Evolutionary conservation across 2,329 filamentous ascomycete species (phyloP).

Genomic region (Amauroascus niger): DNA sequence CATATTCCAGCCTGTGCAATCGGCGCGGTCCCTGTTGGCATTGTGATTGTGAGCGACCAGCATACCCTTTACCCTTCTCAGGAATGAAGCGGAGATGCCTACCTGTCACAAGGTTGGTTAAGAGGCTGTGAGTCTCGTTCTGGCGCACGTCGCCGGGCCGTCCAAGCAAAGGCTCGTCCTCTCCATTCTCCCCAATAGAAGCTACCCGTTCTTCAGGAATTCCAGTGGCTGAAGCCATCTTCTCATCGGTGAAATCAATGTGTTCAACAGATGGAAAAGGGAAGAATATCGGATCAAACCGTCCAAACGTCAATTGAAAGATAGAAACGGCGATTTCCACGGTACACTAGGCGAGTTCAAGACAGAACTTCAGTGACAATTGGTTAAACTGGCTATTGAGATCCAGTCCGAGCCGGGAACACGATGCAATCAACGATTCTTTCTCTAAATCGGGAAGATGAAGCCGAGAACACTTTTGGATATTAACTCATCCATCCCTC

Average conservation of each 20-base stretch:
- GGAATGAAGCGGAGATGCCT: conserved; percentile 23
- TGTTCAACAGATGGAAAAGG: background rate
- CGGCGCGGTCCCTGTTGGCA: conserved; percentile 59
- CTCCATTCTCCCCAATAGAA: conserved; percentile 18
- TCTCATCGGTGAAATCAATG: background rate
- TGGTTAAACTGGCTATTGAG: too few relatives aligned
- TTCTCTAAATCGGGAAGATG: too few relatives aligned
- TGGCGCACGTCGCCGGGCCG: conserved; percentile 64
- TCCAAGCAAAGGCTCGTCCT: conserved; percentile 62
- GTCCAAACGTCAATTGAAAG: too few relatives aligned
- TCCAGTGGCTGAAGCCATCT: conserved; percentile 61
- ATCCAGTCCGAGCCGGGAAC: background rate
- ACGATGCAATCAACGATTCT: too few relatives aligned
- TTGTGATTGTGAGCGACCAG: background rate
- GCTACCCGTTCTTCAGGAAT: conserved; percentile 48
- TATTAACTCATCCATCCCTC: background rate
- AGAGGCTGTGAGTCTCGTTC: conserved; percentile 52
- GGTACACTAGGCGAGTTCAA: background rate
- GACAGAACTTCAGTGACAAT: background rate
- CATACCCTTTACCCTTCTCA: background rate
- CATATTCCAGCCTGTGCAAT: conserved; percentile 70
- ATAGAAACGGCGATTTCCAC: too few relatives aligned
- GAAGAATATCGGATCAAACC: too few relatives aligned
- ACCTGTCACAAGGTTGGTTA: conserved; percentile 68
- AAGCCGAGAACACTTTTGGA: too few relatives aligned